Conservation (phyloP, 306 rosid genomes). For the Parietaria judaica region DNA sequence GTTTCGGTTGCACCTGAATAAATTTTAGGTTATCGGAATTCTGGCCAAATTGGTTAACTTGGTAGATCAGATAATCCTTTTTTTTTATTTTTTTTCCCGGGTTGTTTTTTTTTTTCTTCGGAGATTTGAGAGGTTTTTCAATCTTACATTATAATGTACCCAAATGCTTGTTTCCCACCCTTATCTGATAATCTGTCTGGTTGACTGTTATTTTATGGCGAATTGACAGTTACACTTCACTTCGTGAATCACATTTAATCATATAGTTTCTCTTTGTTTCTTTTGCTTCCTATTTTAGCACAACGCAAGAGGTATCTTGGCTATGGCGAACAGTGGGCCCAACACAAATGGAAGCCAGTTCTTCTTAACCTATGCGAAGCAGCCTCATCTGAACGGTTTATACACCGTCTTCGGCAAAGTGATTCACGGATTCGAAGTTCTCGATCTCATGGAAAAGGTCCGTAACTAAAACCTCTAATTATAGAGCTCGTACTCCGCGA, state of each 20-base stretch:
- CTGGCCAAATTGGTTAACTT: too few species aligned
- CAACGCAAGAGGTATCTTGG: constrained; percentile 81
- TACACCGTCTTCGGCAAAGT: constrained; percentile 87
- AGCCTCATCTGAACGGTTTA: constrained; percentile 82
- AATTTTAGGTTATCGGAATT: too few species aligned
- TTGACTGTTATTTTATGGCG: too few species aligned
- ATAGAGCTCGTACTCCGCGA: neutral
- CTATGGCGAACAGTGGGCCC: constrained; percentile 97
- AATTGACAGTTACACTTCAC: neutral
- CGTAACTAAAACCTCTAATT: neutral
- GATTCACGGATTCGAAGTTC: constrained; percentile 95
- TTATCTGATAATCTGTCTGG: too few species aligned
- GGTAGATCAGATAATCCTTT: too few species aligned
- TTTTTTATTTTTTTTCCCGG: too few species aligned
- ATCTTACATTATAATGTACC: too few species aligned
- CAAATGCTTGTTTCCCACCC: too few species aligned
- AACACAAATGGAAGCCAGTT: constrained; percentile 96
- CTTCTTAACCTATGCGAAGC: constrained; percentile 71
- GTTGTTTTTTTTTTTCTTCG: too few species aligned
- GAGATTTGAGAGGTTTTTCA: too few species aligned
- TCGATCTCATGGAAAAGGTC: constrained; percentile 92
- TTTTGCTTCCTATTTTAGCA: constrained; percentile 45
- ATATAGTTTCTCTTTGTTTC: constrained; percentile 18
- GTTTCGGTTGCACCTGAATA: too few species aligned
- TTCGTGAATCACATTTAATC: constrained; percentile 37